These are phyloP conservation scores for Fusarium ramigenum DNA, from an alignment of 2,329 filamentous ascomycete genomes.

Conservation along the genomic window DNA sequence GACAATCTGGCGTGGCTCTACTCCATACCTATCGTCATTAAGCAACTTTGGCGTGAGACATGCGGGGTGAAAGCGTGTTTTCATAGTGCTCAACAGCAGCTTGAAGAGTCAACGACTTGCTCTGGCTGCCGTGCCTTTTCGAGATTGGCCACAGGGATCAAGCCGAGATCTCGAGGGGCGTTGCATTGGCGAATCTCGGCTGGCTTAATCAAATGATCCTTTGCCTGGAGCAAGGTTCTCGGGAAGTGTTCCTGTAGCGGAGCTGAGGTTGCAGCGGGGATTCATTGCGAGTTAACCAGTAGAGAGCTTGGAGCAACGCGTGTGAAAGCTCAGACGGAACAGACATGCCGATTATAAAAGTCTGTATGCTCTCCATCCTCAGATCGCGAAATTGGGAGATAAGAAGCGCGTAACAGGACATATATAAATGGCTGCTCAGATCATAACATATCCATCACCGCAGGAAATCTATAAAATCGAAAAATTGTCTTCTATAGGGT, in stretches of 20 bases:
- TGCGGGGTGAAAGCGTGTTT: neutral
- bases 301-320: neutral
- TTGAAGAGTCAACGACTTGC: neutral
- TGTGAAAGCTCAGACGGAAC: neutral
- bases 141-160: neutral
- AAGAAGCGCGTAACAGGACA: too few species aligned
- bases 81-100: neutral
- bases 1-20: neutral
- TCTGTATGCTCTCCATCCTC: rapidly evolving
- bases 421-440: neutral
- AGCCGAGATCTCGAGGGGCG: neutral
- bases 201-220: neutral
- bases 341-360: neutral
- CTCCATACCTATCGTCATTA: too few species aligned
- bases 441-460: too few species aligned
- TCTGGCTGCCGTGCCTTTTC: neutral
- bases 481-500: neutral
- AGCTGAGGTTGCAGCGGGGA: neutral
- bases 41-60: neutral
- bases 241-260: neutral
- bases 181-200: neutral
- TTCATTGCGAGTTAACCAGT: rapidly evolving
- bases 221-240: neutral
- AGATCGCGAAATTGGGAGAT: too few species aligned
- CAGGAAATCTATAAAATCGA: too few species aligned